These are phyloP conservation scores for Sordariomycetes sp. DNA, from an alignment of 2,329 filamentous ascomycete species.

Conservation along the genomic window DNA sequence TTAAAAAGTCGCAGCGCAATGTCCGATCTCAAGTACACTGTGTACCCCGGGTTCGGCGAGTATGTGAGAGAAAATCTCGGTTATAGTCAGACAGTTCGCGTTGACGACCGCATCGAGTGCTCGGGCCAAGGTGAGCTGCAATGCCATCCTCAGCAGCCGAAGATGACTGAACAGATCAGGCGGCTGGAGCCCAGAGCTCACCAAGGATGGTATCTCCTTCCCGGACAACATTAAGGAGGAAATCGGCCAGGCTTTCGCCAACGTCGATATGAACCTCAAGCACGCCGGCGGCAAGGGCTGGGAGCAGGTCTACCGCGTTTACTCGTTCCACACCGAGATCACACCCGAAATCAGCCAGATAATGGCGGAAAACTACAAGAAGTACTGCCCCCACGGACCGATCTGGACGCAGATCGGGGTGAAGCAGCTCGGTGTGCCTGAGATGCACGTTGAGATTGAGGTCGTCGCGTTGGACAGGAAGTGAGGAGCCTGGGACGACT, in stretches of 20 bases:
- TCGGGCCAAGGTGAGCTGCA: constrained; percentile 31
- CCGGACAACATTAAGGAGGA: constrained; percentile 28
- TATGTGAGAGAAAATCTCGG: constrained; percentile 16
- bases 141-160: neutral
- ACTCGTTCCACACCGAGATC: constrained; percentile 30
- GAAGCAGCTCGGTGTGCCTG: constrained; percentile 29
- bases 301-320: constrained; percentile 42
- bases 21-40: constrained; percentile 13
- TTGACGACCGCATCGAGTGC: constrained; percentile 36
- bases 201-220: too few species aligned
- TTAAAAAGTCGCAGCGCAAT: too few species aligned
- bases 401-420: constrained; percentile 47
- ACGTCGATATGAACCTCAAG: constrained; percentile 41
- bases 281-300: constrained; percentile 46
- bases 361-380: constrained; percentile 36
- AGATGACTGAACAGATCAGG: constrained; percentile 10
- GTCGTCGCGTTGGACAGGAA: constrained; percentile 36
- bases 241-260: constrained; percentile 45
- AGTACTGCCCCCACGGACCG: constrained; percentile 43
- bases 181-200: constrained; percentile 18
- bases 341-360: constrained; percentile 22
- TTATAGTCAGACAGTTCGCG: constrained; percentile 38
- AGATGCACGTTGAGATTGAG: constrained; percentile 52
- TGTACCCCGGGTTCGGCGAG: constrained; percentile 18
- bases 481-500: too few species aligned